These are phyloP conservation scores for Fusarium equiseti DNA, from an alignment of 2,329 filamentous ascomycete genomes.

Conservation along the genomic window DNA sequence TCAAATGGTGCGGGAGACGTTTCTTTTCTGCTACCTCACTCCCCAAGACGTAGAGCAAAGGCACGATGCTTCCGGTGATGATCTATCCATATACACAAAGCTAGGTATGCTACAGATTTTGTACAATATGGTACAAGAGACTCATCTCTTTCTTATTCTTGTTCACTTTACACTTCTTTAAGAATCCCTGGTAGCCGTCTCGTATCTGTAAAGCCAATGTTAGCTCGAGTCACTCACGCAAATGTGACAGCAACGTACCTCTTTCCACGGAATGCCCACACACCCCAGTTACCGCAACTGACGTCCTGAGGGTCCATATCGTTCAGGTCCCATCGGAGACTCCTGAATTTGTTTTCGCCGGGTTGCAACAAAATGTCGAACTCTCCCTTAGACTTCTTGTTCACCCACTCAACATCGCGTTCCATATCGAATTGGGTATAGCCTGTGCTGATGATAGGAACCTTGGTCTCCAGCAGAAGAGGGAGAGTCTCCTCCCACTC, in stretches of 20 bases:
- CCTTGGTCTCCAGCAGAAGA: constrained; percentile 91
- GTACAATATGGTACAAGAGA: constrained; percentile 39
- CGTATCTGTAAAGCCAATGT: constrained; percentile 61
- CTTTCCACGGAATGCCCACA: constrained; percentile 98
- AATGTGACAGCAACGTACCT: constrained; percentile 69
- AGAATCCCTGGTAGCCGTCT: constrained; percentile 69
- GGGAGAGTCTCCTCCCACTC: constrained; percentile 96
- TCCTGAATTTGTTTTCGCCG: constrained; percentile 93
- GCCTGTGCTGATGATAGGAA: constrained; percentile 92
- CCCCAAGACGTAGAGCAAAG: not conserved
- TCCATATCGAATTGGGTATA: constrained; percentile 97
- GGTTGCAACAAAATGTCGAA: constrained; percentile 93
- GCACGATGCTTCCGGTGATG: constrained; percentile 13
- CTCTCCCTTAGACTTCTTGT: constrained; percentile 86
- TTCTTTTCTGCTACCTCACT: constrained; percentile 17
- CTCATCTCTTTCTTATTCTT: constrained; percentile 2
- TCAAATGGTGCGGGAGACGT: constrained; percentile 22
- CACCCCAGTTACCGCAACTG: constrained; percentile 95
- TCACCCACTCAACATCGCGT: constrained; percentile 90
- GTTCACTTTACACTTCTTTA: constrained; percentile 23
- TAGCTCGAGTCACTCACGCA: not conserved
- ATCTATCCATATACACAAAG: constrained; percentile 28
- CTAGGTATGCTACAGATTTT: constrained; percentile 39
- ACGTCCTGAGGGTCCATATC: constrained; percentile 94
- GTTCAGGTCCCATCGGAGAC: constrained; percentile 95